Percentiles rank a stretch among this genome's conserved stretches.
These are phyloP conservation scores for Verticillium klebahnii DNA, from an alignment of 2,329 filamentous ascomycete genomes.

Conservation along the genomic window DNA sequence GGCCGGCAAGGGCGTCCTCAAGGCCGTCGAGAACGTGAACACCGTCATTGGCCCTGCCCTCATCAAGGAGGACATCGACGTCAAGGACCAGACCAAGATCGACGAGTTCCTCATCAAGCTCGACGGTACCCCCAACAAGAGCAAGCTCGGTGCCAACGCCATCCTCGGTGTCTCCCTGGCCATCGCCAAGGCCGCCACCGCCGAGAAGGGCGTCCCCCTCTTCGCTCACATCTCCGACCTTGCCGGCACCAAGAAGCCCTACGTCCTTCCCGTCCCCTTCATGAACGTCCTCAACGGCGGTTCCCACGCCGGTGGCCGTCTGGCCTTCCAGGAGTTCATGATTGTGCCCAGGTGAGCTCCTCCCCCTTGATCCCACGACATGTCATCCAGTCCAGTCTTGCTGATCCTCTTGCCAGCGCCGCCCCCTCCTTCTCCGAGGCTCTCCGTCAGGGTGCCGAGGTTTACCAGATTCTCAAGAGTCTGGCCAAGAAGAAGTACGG, in stretches of 20 bases:
- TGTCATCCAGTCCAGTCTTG: background rate
- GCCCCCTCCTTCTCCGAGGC: slow-evolving; percentile 92
- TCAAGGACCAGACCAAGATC: slow-evolving; percentile 80
- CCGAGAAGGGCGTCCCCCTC: slow-evolving; percentile 82
- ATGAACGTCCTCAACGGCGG: slow-evolving; percentile 88
- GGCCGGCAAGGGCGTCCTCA: slow-evolving; percentile 81
- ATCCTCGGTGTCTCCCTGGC: slow-evolving; percentile 83
- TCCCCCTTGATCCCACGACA: background rate
- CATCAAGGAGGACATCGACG: slow-evolving; percentile 78
- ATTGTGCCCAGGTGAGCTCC: slow-evolving; percentile 72
- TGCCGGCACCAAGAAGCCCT: slow-evolving; percentile 86
- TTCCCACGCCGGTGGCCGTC: slow-evolving; percentile 94
- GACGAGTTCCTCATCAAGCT: slow-evolving; percentile 83
- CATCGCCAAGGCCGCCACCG: slow-evolving; percentile 82
- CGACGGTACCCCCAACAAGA: slow-evolving; percentile 82
- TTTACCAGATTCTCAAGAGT: slow-evolving; percentile 96
- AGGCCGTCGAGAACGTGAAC: slow-evolving; percentile 86
- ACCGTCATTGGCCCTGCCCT: slow-evolving; percentile 71
- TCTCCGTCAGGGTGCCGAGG: slow-evolving; percentile 92
- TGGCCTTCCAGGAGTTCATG: slow-evolving; percentile 97
- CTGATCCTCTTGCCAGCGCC: slow-evolving; percentile 40
- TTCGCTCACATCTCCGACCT: slow-evolving; percentile 87
- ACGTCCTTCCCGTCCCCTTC: slow-evolving; percentile 85
- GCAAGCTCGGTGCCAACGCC: slow-evolving; percentile 82
- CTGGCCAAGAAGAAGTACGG: slow-evolving; percentile 99